A percentile compares a stretch with the other conserved stretches of the same genome.
These are phyloP conservation scores for Haplographium delicatum DNA, from an alignment of 495 filamentous ascomycete species.

Conservation along the genomic window DNA sequence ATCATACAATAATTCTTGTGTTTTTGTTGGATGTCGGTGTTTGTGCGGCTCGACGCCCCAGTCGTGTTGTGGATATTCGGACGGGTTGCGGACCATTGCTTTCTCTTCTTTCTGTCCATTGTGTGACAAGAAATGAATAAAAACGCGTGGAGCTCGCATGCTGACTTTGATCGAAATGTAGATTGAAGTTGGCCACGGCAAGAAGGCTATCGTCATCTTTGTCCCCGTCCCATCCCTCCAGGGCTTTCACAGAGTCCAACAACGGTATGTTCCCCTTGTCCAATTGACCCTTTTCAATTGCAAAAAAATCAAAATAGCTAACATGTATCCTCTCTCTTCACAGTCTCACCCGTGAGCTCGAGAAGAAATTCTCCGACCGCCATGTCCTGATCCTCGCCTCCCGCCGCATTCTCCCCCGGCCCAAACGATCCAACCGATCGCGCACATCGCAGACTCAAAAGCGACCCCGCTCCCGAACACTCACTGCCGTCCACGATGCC, in stretches of 20 bases:
- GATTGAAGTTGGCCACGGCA: slow-evolving; percentile 99
- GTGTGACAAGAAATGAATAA: too few relatives aligned
- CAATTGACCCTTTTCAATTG: background rate
- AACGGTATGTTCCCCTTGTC: slow-evolving; percentile 67
- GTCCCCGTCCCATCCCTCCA: slow-evolving; percentile 95
- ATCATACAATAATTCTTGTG: too few relatives aligned
- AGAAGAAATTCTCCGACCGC: slow-evolving; percentile 99
- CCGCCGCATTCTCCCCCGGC: slow-evolving; percentile 95
- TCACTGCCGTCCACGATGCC: slow-evolving; percentile 95
- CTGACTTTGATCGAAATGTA: slow-evolving; percentile 63
- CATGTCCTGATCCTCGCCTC: slow-evolving; percentile 98
- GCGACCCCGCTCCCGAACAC: slow-evolving; percentile 93
- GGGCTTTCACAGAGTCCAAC: slow-evolving; percentile 97
- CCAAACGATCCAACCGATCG: slow-evolving; percentile 90
- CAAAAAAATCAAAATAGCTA: too few relatives aligned
- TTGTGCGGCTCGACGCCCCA: slow-evolving; percentile 19
- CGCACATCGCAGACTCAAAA: slow-evolving; percentile 95
- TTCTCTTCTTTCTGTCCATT: slow-evolving; percentile 11
- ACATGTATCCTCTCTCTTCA: background rate
- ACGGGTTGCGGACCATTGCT: slow-evolving; percentile 64
- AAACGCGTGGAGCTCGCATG: slow-evolving; percentile 53
- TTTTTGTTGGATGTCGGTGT: slow-evolving; percentile 19
- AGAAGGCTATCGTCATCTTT: slow-evolving; percentile 99
- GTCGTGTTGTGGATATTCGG: slow-evolving; percentile 63
- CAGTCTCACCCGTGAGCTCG: slow-evolving; percentile 98